phyloP scores from a whole-genome alignment of 306 rosid genomes.

The Acmispon strigosus region DNA sequence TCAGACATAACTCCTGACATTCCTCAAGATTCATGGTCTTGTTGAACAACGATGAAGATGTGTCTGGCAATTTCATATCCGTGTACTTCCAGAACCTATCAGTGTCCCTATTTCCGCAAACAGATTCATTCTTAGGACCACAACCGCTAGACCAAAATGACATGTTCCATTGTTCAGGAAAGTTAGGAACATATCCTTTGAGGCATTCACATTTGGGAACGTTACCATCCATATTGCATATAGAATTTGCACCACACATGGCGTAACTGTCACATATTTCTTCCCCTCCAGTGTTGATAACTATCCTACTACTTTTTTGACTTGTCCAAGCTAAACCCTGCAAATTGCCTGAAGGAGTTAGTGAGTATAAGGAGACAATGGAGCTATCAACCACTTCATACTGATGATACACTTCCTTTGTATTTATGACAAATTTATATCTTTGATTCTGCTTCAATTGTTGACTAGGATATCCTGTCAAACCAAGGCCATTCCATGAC shows the following conservation, averaged over 20 bases:
- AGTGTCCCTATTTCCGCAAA: background rate
- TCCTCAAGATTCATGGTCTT: constrained; percentile 2
- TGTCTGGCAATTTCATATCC: constrained; percentile 22
- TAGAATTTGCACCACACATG: constrained; percentile 4
- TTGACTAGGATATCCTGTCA: background rate
- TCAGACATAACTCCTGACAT: constrained; percentile 9
- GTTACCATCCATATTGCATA: background rate
- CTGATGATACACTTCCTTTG: constrained; percentile 5
- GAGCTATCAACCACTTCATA: background rate
- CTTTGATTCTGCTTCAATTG: background rate
- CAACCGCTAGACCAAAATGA: constrained; percentile 16
- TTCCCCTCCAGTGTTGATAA: background rate
- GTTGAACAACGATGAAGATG: constrained; percentile 18
- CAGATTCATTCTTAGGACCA: background rate
- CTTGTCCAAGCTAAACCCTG: background rate
- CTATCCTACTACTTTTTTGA: background rate
- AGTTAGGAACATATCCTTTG: constrained; percentile 17
- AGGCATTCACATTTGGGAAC: background rate
- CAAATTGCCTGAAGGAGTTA: background rate
- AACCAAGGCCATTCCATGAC: constrained; percentile 13
- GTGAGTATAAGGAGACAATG: background rate
- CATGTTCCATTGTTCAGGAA: constrained; percentile 3
- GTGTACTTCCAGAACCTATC: constrained; percentile 1
- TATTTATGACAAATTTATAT: constrained; percentile 1
- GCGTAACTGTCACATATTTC: constrained; percentile 7